Percentiles rank a stretch among this genome's conserved stretches.
Conservation (phyloP, 345 rosid species). For the Ceriops decandra region DNA sequence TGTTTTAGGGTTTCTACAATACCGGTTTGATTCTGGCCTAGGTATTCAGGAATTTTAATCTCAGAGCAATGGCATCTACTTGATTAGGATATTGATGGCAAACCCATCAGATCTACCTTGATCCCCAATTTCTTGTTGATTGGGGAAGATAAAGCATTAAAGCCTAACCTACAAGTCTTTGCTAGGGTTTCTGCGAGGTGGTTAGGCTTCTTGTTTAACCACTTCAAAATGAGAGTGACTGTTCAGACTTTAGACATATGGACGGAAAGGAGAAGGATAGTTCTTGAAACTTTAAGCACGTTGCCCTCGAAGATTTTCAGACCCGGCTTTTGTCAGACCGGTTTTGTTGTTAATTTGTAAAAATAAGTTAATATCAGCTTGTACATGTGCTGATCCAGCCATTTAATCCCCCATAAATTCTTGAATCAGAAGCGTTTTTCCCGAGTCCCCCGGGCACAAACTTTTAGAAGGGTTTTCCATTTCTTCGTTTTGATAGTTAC, state of each 20-base stretch:
- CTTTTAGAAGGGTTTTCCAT: not conserved
- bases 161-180: not conserved
- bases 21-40: not conserved
- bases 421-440: not conserved
- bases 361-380: too few relatives aligned
- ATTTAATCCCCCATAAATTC: not conserved
- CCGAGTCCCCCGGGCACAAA: not conserved
- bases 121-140: too few relatives aligned
- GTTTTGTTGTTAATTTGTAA: too few relatives aligned
- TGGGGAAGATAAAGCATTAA: too few relatives aligned
- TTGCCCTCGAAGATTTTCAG: too few relatives aligned
- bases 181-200: constrained; percentile 13
- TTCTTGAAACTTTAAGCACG: not conserved
- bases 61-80: not conserved
- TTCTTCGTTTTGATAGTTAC: not conserved
- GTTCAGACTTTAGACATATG: not conserved
- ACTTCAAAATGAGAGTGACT: too few relatives aligned
- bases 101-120: too few relatives aligned
- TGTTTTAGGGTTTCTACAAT: constrained; percentile 13
- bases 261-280: not conserved
- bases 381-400: not conserved
- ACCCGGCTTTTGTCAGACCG: too few relatives aligned
- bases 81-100: not conserved
- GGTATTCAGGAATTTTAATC: not conserved
- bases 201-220: not conserved